Conservation (phyloP, 1,139 yeast species). For the Candida sanyaensis region DNA sequence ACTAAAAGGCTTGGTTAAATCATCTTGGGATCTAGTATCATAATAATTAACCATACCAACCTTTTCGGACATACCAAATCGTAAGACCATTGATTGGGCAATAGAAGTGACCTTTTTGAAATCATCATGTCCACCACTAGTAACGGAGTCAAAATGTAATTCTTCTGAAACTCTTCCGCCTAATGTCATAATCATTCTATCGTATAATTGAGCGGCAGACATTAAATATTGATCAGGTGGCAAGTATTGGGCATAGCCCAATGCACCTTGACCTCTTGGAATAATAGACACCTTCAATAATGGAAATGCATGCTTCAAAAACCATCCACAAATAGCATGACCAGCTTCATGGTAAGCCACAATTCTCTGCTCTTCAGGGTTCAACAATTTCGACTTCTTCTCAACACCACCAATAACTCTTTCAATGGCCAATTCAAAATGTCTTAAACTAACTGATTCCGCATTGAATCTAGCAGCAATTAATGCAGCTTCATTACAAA, state of each 20-base stretch:
- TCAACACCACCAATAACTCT: constrained; percentile 97
- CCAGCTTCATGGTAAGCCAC: constrained; percentile 99
- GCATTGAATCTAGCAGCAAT: constrained; percentile 89
- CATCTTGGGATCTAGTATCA: constrained; percentile 55
- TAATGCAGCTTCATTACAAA: constrained; percentile 95
- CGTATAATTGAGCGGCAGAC: constrained; percentile 74
- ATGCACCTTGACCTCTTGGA: constrained; percentile 95
- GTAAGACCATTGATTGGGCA: constrained; percentile 91
- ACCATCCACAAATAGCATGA: constrained; percentile 99
- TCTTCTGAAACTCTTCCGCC: constrained; percentile 98
- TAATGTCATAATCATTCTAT: constrained; percentile 94
- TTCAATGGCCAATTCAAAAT: constrained; percentile 95
- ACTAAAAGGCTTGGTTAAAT: constrained; percentile 86
- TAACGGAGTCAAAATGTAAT: constrained; percentile 82
- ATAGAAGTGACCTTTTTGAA: constrained; percentile 94
- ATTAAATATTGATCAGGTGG: constrained; percentile 91
- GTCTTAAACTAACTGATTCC: constrained; percentile 65
- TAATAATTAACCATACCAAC: constrained; percentile 80
- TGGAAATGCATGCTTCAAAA: constrained; percentile 84
- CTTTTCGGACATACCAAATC: constrained; percentile 85
- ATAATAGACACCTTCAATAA: constrained; percentile 91
- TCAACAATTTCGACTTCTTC: constrained; percentile 80
- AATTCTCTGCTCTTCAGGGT: constrained; percentile 79
- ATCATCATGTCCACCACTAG: constrained; percentile 95
- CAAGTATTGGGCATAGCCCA: constrained; percentile 97